A percentile compares a stretch with the other conserved stretches of the same genome.
phyloP scores from a whole-genome alignment of 1,139 yeast species.

The Debaryomycetaceae sp. region DNA sequence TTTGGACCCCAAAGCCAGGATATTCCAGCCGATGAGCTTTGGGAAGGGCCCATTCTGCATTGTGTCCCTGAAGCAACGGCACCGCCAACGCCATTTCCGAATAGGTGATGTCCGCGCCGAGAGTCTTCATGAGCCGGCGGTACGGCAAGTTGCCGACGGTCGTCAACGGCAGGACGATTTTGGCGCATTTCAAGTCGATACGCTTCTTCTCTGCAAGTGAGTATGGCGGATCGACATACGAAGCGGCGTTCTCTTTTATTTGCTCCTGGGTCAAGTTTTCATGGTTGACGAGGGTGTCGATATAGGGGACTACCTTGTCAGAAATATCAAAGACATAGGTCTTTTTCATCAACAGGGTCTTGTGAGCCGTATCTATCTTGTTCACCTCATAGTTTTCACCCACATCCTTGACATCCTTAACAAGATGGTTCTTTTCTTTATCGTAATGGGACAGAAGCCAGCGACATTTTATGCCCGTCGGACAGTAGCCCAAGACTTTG shows the following conservation, averaged over 20 bases:
- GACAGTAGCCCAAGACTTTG: slow-evolving; percentile 77
- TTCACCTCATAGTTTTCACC: slow-evolving; percentile 51
- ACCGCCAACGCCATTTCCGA: slow-evolving; percentile 89
- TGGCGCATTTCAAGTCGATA: slow-evolving; percentile 58
- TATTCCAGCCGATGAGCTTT: slow-evolving; percentile 75
- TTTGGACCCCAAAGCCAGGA: slow-evolving; percentile 89
- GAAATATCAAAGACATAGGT: slow-evolving; percentile 47
- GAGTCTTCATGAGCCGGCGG: slow-evolving; percentile 80
- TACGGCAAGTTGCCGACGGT: slow-evolving; percentile 96
- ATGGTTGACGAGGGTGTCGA: slow-evolving; percentile 37
- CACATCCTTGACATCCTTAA: slow-evolving; percentile 23
- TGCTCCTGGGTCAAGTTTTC: slow-evolving; percentile 17
- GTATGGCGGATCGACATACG: slow-evolving; percentile 68
- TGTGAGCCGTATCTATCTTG: slow-evolving; percentile 41
- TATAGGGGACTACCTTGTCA: slow-evolving; percentile 40
- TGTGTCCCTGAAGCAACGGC: slow-evolving; percentile 81
- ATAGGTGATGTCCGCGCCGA: slow-evolving; percentile 91
- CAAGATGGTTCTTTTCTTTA: slow-evolving; percentile 33
- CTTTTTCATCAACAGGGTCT: slow-evolving; percentile 52
- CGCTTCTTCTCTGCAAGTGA: slow-evolving; percentile 72
- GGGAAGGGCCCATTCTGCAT: slow-evolving; percentile 96
- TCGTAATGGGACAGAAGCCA: slow-evolving; percentile 74
- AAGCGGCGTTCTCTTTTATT: slow-evolving; percentile 31
- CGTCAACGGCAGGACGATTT: slow-evolving; percentile 89
- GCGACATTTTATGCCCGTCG: slow-evolving; percentile 84